Base-by-base conservation (phyloP, 2,329 filamentous ascomycete species). In the Ophiostoma himal-ulmi region DNA sequence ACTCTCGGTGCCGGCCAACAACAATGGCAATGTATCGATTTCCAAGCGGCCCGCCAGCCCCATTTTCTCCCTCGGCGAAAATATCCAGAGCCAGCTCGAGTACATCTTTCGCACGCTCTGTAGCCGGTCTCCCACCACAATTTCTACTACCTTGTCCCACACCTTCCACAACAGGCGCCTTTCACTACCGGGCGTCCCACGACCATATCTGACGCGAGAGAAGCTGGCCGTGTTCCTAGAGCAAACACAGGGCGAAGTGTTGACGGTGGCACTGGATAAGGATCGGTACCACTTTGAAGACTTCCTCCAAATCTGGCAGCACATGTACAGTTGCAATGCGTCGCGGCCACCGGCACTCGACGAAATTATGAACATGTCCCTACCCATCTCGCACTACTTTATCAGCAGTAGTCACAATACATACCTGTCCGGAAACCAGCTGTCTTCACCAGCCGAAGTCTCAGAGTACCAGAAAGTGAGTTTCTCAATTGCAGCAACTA, bases 401-500 rank as follows among this genome's bases (percentile, higher is more conserved):
- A 94, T 97, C 78, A 96, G 90, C 73, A 96, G 92, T 74, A 97
- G 93, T 77, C 94, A 97, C 82, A 97, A 97, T 78, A 97, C 94
- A 0, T 97, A 97, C 78, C 83, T 97, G 60, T 89, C 89, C 1
- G 94, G 94, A 1, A 93, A 96, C 76, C 94, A 97, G 79, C 83
- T 95, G 57, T 89, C 88, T 72, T 93, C 92, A 66, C 87, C 88
- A 72, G 90, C 91, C 72, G 93, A 90, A 37, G 88, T 90, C 0
- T 88, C 93, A 70, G 88, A 90, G 14, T 97, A 97, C 80, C 90
- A 85, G 75, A 87, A 89, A 77, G 91, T 91, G 8, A 13, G 66
- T 20, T 20, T 8, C 44, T n/a, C 44, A 48, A n/a, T 7, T 41
- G 41, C 37, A 41, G 62, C 11, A 34, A n/a, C 22, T 26, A 17